phyloP scores from a whole-genome alignment of 1,139 yeast genomes.

The Suhomyces anneliseae region DNA sequence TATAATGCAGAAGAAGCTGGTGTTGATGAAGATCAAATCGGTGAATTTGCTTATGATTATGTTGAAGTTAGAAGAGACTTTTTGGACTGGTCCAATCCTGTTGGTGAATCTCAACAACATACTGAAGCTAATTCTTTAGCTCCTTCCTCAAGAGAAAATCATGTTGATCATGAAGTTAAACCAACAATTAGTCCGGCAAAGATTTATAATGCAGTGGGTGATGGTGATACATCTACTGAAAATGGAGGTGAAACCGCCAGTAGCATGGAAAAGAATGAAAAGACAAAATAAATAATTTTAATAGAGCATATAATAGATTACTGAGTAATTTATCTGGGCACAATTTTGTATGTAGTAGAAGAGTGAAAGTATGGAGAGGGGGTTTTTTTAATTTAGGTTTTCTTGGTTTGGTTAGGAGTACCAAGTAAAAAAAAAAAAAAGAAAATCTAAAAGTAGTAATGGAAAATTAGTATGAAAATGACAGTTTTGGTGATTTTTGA shows the following conservation, averaged over 20 bases:
- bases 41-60: constrained; percentile 97
- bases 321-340: not conserved
- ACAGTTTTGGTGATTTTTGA: no score
- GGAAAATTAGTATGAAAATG: no score
- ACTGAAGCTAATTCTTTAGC: constrained; percentile 8
- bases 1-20: constrained; percentile 88
- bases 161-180: constrained; percentile 6
- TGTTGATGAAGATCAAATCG: constrained; percentile 95
- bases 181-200: constrained; percentile 1
- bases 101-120: constrained; percentile 10
- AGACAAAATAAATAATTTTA: not conserved
- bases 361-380: not conserved
- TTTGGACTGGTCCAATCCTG: constrained; percentile 57
- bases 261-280: constrained; percentile 9
- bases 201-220: constrained; percentile 8
- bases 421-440: not conserved
- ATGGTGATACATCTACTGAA: constrained; percentile 8
- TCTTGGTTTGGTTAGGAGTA: not conserved
- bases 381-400: not conserved
- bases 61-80: constrained; percentile 96
- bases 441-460: no score
- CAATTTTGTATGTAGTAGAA: not conserved
- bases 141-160: constrained; percentile 2
- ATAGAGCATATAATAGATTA: constrained; percentile 1
- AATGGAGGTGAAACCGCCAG: constrained; percentile 6